Evolutionary conservation across 768 basidiomycete species (phyloP).

Genomic region (Suillus fuscotomentosus): DNA sequence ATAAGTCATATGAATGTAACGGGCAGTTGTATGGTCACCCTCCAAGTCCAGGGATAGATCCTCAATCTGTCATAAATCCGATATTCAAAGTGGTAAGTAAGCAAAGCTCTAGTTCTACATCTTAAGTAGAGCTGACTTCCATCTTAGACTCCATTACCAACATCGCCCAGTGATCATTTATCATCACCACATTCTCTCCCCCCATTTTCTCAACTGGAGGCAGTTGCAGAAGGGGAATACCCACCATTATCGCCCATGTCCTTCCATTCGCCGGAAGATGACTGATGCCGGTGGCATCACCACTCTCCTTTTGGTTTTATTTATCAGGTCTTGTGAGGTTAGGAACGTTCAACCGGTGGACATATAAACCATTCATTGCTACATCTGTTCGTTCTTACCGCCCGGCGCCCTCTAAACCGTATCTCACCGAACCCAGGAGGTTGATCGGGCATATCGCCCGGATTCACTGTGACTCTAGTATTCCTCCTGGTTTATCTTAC

Average conservation of each 20-base stretch:
- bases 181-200: slow-evolving; percentile 55
- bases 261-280: slow-evolving; percentile 54
- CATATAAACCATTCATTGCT: slow-evolving; percentile 25
- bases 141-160: slow-evolving; percentile 52
- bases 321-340: slow-evolving; percentile 19
- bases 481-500: slow-evolving; percentile 24
- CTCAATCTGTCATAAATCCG: slow-evolving; percentile 76
- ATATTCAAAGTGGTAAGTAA: slow-evolving; percentile 91
- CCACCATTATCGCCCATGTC: slow-evolving; percentile 77
- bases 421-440: slow-evolving; percentile 13
- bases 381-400: slow-evolving; percentile 22
- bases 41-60: slow-evolving; percentile 56
- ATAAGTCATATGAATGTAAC: slow-evolving; percentile 50
- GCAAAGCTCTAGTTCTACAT: slow-evolving; percentile 29
- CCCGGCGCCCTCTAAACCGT: slow-evolving; percentile 28
- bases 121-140: slow-evolving; percentile 10
- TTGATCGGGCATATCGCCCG: slow-evolving; percentile 6
- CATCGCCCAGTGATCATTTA: slow-evolving; percentile 37
- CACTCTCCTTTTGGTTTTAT: slow-evolving; percentile 22
- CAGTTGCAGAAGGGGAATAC: slow-evolving; percentile 76
- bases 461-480: slow-evolving; percentile 16
- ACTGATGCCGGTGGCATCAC: slow-evolving; percentile 19
- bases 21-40: slow-evolving; percentile 53
- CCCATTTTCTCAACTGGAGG: slow-evolving; percentile 80
- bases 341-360: slow-evolving; percentile 20